Base-by-base conservation (phyloP, 345 rosid species). In the Lepidium aucheri region DNA sequence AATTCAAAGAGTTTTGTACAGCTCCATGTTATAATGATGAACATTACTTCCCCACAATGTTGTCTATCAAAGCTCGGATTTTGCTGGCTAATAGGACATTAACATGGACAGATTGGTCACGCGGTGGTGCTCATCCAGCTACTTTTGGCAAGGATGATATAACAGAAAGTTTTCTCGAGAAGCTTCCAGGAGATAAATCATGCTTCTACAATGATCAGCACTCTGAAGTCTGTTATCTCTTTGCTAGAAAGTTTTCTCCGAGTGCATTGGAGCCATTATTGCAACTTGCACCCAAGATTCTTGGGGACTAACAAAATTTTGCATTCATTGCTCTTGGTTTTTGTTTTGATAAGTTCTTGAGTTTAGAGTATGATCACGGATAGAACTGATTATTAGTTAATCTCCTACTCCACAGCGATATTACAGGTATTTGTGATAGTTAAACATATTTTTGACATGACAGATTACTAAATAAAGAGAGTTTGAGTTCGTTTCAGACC, bases 111-210 rank as follows among this genome's bases (percentile, higher is more conserved):
- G 97, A 94, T 72, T 90, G 99, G 97, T 86, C 96, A 0, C 77
- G 93, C 36, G 91, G 99, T 2, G 96, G 97, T 10, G 89, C 99
- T 10, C 97, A 90, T 75, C 99, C 99, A 0, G 95, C 92, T 39
- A 84, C 89, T 1, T 94, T 76, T 65, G 86, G 91, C 1, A 75
- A 80, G 47, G 64, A 53, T n/a, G 96, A 94, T 54, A 66, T 90
- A 16, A 81, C 69, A 0, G 79, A 78, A 65, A 74, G 39, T 24
- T 94, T 90, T 57, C 80, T 94, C 57, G 78, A 60, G 75, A 83
- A 67, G 42, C 78, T 79, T 39, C 77, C 84, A 4, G 77, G 73
- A 44, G 73, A 78, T 60, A 69, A 77, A 13, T 8, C 65, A 0
- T 94, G 99, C 76, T 43, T 69, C 47, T 88, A 84, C 74, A 90